Conservation (phyloP, 345 rosid genomes). For the Gossypium ekmanianum region DNA sequence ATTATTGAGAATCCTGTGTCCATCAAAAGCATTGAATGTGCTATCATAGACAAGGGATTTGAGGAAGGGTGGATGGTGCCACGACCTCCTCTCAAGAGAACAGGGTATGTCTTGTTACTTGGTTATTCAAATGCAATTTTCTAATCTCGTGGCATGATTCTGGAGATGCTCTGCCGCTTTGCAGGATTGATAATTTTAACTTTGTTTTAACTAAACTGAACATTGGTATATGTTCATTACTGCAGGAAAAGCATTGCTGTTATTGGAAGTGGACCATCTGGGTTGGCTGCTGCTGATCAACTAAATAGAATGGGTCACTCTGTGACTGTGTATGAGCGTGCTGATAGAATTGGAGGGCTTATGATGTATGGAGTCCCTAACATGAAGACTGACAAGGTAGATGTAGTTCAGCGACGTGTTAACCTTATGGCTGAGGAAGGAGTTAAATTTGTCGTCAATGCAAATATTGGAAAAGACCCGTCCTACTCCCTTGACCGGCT, state of each 20-base stretch:
- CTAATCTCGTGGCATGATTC: not conserved
- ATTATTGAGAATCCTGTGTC: constrained; percentile 99
- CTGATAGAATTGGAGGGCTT: constrained; percentile 98
- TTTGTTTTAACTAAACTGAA: not conserved
- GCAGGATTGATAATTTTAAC: not conserved
- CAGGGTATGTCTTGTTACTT: constrained; percentile 55
- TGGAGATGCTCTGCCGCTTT: not conserved
- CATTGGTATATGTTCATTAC: constrained; percentile 9
- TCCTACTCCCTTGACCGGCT: constrained; percentile 66
- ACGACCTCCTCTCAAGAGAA: constrained; percentile 75
- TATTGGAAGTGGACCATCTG: constrained; percentile 96
- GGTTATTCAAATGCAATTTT: not conserved
- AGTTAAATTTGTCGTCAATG: constrained; percentile 78
- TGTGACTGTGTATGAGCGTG: constrained; percentile 91
- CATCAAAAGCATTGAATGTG: constrained; percentile 84
- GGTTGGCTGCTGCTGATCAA: constrained; percentile 98
- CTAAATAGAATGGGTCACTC: constrained; percentile 90
- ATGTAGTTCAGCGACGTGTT: constrained; percentile 90
- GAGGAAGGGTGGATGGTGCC: constrained; percentile 99
- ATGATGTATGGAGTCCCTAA: constrained; percentile 99
- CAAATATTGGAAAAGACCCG: constrained; percentile 82
- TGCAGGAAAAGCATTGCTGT: constrained; percentile 79
- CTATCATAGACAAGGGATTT: constrained; percentile 91
- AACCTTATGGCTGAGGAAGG: constrained; percentile 91
- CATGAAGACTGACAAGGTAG: constrained; percentile 95